Evolutionary conservation across 2,329 filamentous ascomycete species (phyloP).

Genomic region (Fusarium citri): DNA sequence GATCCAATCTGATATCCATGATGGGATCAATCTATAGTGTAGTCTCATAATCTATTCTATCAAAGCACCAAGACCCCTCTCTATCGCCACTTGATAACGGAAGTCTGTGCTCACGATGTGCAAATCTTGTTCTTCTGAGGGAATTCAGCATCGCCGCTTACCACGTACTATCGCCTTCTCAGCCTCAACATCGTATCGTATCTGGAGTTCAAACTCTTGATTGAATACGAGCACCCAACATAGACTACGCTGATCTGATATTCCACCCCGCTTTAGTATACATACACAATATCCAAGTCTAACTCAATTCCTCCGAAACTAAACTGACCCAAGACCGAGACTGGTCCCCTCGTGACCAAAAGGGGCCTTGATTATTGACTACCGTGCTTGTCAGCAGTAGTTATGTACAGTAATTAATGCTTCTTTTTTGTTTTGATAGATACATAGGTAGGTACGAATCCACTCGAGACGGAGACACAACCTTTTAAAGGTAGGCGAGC

Average conservation of each 20-base stretch:
- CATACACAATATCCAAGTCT: slow-evolving; percentile 7
- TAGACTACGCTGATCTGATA: slow-evolving; percentile 29
- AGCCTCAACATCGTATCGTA: slow-evolving; percentile 32
- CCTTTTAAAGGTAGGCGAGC: slow-evolving; percentile 20
- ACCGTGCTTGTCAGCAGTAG: slow-evolving; percentile 3
- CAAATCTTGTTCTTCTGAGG: background rate
- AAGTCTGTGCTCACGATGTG: slow-evolving; percentile 17
- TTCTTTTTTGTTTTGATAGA: slow-evolving; percentile 12
- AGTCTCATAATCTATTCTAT: slow-evolving; percentile 4
- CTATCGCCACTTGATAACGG: slow-evolving; percentile 9
- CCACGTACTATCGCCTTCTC: slow-evolving; percentile 2
- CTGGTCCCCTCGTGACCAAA: slow-evolving; percentile 23
- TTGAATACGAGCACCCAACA: slow-evolving; percentile 33
- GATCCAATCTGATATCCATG: slow-evolving; percentile 32
- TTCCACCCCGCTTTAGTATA: slow-evolving; percentile 16
- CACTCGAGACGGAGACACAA: slow-evolving; percentile 30
- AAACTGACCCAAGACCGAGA: slow-evolving; percentile 9
- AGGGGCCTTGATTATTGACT: slow-evolving; percentile 35
- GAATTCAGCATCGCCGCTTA: background rate
- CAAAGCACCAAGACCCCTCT: background rate
- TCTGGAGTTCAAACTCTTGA: slow-evolving; percentile 8
- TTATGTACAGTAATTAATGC: slow-evolving; percentile 15
- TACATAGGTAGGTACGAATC: slow-evolving; percentile 12
- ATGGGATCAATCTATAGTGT: slow-evolving; percentile 13
- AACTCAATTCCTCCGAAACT: slow-evolving; percentile 22